Conservation (phyloP, 2,329 filamentous ascomycete species). For the Claviceps spartinae region DNA sequence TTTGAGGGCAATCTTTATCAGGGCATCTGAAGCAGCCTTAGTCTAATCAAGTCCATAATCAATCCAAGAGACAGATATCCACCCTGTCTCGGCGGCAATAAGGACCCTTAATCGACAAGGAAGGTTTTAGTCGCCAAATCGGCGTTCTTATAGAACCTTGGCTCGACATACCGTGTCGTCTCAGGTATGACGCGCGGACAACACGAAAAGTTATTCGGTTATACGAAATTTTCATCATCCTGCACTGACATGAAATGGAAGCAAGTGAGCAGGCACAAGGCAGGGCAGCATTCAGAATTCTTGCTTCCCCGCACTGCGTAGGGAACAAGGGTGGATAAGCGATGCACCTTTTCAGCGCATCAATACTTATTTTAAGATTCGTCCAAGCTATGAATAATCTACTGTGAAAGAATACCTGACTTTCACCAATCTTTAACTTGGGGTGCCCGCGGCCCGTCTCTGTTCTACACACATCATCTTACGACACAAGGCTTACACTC, state of each 20-base stretch:
- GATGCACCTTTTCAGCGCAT: background rate
- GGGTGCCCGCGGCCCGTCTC: no score
- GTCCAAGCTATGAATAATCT: background rate
- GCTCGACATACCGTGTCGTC: background rate
- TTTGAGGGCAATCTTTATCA: slow-evolving; percentile 15
- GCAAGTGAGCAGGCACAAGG: background rate
- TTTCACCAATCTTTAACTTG: no score
- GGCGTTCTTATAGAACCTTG: background rate
- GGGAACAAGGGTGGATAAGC: background rate
- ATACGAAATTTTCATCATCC: background rate
- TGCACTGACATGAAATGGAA: no score
- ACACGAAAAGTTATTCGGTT: background rate
- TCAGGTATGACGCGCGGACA: background rate
- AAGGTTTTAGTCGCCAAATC: no score
- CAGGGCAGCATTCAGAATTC: background rate
- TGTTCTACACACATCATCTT: no score
- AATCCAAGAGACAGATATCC: background rate
- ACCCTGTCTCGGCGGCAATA: no score
- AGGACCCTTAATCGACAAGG: no score
- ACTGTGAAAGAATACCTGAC: no score
- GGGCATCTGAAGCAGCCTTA: background rate
- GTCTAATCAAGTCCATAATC: background rate
- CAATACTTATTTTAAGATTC: no score
- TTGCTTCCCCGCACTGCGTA: background rate
- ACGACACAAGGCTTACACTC: no score